Conservation (phyloP, 148 eudicot genomes). For the Agrostemma githago region DNA sequence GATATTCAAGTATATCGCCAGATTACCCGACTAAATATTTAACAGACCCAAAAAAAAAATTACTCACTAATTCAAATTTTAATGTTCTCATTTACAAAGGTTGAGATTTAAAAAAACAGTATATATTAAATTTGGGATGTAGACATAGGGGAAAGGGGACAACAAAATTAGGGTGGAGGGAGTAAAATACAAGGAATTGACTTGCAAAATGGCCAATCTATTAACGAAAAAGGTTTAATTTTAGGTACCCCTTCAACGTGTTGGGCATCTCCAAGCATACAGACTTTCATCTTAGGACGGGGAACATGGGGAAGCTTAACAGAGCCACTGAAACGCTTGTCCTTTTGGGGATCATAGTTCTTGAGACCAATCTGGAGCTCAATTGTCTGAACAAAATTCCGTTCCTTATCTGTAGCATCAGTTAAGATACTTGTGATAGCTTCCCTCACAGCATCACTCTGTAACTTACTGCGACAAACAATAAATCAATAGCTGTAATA, state of each 20-base stretch:
- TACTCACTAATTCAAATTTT: no score
- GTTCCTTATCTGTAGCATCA: constrained; percentile 48
- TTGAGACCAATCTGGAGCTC: constrained; percentile 85
- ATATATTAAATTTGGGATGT: no score
- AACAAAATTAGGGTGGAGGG: no score
- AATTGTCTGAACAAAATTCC: constrained; percentile 60
- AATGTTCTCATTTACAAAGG: no score
- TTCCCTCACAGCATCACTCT: constrained; percentile 57
- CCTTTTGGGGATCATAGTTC: constrained; percentile 85
- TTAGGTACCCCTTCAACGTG: constrained; percentile 66
- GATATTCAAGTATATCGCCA: not conserved
- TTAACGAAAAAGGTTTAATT: not conserved
- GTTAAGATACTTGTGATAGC: constrained; percentile 36
- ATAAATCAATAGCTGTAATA: no score
- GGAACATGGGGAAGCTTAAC: constrained; percentile 80
- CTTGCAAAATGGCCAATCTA: no score
- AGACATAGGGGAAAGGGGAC: no score
- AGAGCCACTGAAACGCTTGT: constrained; percentile 88
- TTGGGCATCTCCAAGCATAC: constrained; percentile 93
- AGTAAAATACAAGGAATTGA: no score
- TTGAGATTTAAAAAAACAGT: no score
- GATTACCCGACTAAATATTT: no score
- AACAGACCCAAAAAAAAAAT: no score
- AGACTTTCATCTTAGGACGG: constrained; percentile 79
- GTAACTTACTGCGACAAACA: constrained; percentile 51